Evolutionary conservation across 805 yeast species (phyloP), one percentile per base, ranked within the genome.

Genomic region (Candida wancherniae): DNA sequence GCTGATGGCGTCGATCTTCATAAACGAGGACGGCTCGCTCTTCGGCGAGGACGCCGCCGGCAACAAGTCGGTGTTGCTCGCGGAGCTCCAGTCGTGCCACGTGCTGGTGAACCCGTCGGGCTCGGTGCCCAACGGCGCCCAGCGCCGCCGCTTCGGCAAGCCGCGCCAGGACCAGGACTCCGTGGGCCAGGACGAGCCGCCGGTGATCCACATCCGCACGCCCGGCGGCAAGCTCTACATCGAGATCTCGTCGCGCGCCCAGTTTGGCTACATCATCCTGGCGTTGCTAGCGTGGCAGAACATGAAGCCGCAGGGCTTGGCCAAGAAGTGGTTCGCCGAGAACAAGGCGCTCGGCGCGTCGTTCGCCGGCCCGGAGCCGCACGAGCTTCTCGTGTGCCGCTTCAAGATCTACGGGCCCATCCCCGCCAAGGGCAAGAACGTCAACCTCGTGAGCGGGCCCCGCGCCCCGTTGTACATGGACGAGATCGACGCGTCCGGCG

Each of bases 371-470:
- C 40, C 36, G 15, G 48, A 33, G 24, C 53, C 51, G 5, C 64
- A 58, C 43, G 66, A 58, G 40, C 47, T 80, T 9, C 55, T 80
- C 29, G 80, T 78, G 12, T 77, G 85, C 34, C 67, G 82, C 22
- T 75, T 81, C 46, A 75, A 74, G 48, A 65, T 81, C 1, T 82
- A 57, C 53, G 87, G 84, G 0, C 84, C 84, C 3, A 43, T 73
- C 9, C 73, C 77, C 4, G 31, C 52, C n/a, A 59, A 58, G 18
- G 42, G 57, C 26, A 62, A 60, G 34, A 64, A 57, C 37, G 44
- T 69, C 11, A 57, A 59, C 22, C 42, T 63, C 17, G 61, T 61
- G 9, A 40, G 43, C 5, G 68, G 68, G 6, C 62, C 63, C 2
- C 54, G 44, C 26, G 69, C 66, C 12, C 71, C 69, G 2, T 35